Conservation (phyloP, 106 monocot genomes). For the Dendrobium catenatum region DNA sequence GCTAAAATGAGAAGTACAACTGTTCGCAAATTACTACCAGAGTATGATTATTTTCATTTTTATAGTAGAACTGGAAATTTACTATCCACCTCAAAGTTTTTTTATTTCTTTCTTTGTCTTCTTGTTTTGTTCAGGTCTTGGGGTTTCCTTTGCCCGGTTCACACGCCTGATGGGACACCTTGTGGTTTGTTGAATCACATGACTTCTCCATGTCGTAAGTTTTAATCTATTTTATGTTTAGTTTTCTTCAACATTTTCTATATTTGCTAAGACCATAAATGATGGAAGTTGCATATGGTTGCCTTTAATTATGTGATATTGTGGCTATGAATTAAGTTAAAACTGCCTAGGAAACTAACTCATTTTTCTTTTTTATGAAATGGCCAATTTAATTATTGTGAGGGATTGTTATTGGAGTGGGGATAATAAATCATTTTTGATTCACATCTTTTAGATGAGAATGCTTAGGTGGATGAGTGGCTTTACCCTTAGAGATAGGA, state of each 20-base stretch:
- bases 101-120: conserved; percentile 9
- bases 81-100: neutral
- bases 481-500: no score
- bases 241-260: neutral
- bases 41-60: conserved; percentile 51
- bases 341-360: neutral
- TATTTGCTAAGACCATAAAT: neutral
- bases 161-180: conserved; percentile 95
- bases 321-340: neutral
- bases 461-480: no score
- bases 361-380: neutral
- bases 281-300: neutral
- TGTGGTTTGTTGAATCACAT: conserved; percentile 98
- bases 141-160: conserved; percentile 98
- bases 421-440: neutral
- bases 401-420: neutral
- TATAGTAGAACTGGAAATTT: neutral
- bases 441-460: neutral
- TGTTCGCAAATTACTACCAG: conserved; percentile 91
- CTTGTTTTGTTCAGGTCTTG: conserved; percentile 56
- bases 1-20: conserved; percentile 84
- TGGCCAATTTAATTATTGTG: neutral
- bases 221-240: neutral
- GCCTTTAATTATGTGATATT: neutral
- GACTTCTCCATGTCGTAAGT: conserved; percentile 78